Evolutionary conservation across 345 rosid species (phyloP).

Genomic region (Reutealis trisperma): DNA sequence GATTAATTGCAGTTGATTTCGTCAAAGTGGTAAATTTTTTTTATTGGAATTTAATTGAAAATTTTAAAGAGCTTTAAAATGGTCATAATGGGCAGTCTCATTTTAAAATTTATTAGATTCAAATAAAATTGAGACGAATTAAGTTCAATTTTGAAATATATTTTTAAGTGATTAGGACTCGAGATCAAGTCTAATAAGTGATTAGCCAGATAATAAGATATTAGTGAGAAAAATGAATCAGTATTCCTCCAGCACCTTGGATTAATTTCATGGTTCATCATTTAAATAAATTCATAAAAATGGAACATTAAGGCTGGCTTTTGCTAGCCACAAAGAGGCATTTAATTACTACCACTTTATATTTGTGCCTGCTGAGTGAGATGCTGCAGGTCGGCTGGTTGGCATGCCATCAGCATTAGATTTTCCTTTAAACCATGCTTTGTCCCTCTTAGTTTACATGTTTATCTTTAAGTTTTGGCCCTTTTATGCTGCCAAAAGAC

Average conservation of each 20-base stretch:
- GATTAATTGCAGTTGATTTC: too few relatives aligned
- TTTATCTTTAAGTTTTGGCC: not conserved
- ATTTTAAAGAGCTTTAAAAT: too few relatives aligned
- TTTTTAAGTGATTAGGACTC: too few relatives aligned
- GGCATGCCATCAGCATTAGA: not conserved
- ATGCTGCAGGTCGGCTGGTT: not conserved
- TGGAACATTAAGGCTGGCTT: slow-evolving; percentile 7
- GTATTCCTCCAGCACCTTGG: too few relatives aligned
- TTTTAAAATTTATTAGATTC: too few relatives aligned
- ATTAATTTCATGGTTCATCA: not conserved
- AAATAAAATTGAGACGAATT: too few relatives aligned
- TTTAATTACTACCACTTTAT: not conserved
- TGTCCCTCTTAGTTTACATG: not conserved
- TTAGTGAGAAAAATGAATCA: not conserved
- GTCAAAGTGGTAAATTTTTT: too few relatives aligned
- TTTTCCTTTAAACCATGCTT: not conserved
- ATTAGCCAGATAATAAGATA: too few relatives aligned
- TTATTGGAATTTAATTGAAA: too few relatives aligned
- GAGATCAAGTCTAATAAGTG: too few relatives aligned
- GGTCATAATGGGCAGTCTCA: too few relatives aligned
- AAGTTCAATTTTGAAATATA: too few relatives aligned
- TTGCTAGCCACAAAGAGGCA: slow-evolving; percentile 16
- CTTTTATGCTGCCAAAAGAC: not conserved
- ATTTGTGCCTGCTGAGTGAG: not conserved
- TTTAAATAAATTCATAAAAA: not conserved